phyloP scores from a whole-genome alignment of 1,284 basidiomycete species.

The Trichosporon ovoides region DNA sequence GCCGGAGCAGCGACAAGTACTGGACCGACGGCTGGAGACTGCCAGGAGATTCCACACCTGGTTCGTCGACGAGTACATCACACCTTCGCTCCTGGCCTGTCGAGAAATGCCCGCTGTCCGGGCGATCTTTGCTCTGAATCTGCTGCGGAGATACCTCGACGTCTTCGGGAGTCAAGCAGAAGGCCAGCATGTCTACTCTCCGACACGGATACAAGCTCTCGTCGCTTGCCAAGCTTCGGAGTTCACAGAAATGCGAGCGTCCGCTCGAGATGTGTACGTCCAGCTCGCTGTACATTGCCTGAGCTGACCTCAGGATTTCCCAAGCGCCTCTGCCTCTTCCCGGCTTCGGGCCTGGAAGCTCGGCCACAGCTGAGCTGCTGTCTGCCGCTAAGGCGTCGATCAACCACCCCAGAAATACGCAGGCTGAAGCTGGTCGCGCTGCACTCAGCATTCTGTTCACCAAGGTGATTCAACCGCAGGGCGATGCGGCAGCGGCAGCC shows the following conservation, averaged over 20 bases:
- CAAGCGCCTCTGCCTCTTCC: conserved; percentile 33
- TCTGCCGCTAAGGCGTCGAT: conserved; percentile 29
- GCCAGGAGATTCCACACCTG: conserved; percentile 23
- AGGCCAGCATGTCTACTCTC: conserved; percentile 26
- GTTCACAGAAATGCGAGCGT: conserved; percentile 39
- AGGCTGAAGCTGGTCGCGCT: conserved; percentile 46
- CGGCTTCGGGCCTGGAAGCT: conserved; percentile 30
- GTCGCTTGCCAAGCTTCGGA: conserved; percentile 43
- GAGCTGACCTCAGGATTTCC: conserved; percentile 20
- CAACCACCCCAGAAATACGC: conserved; percentile 41
- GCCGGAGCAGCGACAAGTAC: neutral
- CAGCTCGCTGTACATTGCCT: too few relatives aligned
- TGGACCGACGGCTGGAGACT: neutral
- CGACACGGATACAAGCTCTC: conserved; percentile 31
- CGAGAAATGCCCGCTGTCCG: conserved; percentile 31
- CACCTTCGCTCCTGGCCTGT: conserved; percentile 23
- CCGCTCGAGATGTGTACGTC: conserved; percentile 36
- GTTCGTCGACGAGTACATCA: conserved; percentile 30
- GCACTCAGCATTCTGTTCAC: conserved; percentile 39
- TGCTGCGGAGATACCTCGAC: conserved; percentile 32
- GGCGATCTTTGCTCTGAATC: conserved; percentile 29
- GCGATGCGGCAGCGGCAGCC: conserved; percentile 10
- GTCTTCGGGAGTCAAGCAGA: conserved; percentile 22
- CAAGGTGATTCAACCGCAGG: conserved; percentile 22
- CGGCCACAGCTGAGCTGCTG: conserved; percentile 20